Conservation (phyloP, 2,329 filamentous ascomycete genomes). For the Aurifilum marmelostoma region DNA sequence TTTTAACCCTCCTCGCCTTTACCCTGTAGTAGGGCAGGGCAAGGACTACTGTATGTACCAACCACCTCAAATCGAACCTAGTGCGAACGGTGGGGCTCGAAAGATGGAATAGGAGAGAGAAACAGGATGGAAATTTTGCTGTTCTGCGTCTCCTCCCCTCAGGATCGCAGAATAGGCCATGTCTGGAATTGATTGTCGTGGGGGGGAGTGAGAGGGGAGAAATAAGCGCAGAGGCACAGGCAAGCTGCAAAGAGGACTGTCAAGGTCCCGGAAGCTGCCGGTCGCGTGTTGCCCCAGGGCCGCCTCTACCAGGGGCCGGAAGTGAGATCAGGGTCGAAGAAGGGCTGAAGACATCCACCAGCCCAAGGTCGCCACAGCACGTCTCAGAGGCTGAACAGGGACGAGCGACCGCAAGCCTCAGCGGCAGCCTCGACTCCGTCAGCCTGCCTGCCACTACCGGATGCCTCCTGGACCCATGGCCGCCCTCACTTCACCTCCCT, state of each 20-base stretch:
- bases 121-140: no score
- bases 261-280: slow-evolving; percentile 24
- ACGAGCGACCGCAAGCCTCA: slow-evolving; percentile 19
- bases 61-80: background rate
- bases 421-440: slow-evolving; percentile 28
- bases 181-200: no score
- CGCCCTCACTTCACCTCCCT: slow-evolving; percentile 72
- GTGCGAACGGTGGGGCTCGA: slow-evolving; percentile 7
- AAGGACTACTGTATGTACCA: background rate
- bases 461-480: slow-evolving; percentile 62
- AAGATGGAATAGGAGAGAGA: background rate
- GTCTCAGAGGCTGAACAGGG: slow-evolving; percentile 28
- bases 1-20: background rate
- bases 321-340: slow-evolving; percentile 19
- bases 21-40: background rate
- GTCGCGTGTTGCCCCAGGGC: slow-evolving; percentile 14
- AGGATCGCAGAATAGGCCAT: no score
- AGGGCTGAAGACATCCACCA: slow-evolving; percentile 4
- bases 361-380: slow-evolving; percentile 20
- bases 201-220: no score
- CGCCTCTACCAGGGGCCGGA: background rate
- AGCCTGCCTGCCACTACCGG: slow-evolving; percentile 31
- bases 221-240: slow-evolving; percentile 20
- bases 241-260: slow-evolving; percentile 26
- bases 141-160: no score